Evolutionary conservation across 441 rosid species (phyloP), one percentile per base, ranked within the genome.

Genomic region (Pelargonium myrrhifolium): DNA sequence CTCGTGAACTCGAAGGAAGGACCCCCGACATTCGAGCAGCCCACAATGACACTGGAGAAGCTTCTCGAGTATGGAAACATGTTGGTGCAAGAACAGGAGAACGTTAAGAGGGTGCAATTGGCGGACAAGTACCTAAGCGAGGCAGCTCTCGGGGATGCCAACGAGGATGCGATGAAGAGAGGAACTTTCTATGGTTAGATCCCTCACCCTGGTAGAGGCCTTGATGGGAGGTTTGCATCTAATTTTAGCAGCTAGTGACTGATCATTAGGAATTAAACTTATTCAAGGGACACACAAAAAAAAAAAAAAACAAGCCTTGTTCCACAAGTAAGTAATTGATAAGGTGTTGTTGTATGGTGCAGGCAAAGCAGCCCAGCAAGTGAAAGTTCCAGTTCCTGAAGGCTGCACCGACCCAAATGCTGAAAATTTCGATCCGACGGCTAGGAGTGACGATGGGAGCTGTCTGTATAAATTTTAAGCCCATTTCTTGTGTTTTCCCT

Each of bases 81-180:
- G 99, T 89, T 91, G 75, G 97, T 91, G 24, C 75, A 77, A 64
- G 99, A 93, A 70, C 97, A 93, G 76, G 96, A 93, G 70, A 93
- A 93, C 3, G 99, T 93, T 69, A 93, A 93, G 93, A 88, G 99
- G 76, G 99, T 91, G 61, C 99, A 93, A 74, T 83, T 93, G 80
- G 97, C 99, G 8, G 97, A 91, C 72, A 86, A 82, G 71, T 93
- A 93, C 82, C 14, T 91, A 81, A 85, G 62, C 12, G 84, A 93
- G 66, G 97, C 99, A 24, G 95, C 99, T 0, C 96, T 93, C 31
- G 99, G 99, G 31, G 88, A 87, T 0, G 99, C 91, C 58, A 93
- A 93, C 67, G 75, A 80, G 5, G 97, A 93, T 67, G 62, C 92
- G 9, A 87, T 91, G 7, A 80, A 72, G 24, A 76, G 85, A 0